Evolutionary conservation across 257 asterid species (phyloP).

Genomic region (Galeopsis tetrahit): DNA sequence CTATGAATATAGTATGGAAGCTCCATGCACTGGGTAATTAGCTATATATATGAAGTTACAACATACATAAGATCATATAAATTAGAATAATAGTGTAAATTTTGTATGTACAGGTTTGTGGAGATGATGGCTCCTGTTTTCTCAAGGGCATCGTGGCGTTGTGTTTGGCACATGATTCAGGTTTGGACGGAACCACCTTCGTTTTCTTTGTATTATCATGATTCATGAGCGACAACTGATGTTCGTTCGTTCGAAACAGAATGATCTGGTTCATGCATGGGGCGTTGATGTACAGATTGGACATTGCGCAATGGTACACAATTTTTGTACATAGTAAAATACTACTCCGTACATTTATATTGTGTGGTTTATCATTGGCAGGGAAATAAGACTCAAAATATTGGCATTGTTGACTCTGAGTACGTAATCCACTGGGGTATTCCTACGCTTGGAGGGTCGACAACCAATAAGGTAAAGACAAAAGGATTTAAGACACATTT

Average conservation of each 20-base stretch:
- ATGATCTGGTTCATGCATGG: constrained; percentile 75
- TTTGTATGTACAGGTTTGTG: constrained; percentile 53
- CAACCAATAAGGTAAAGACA: constrained; percentile 44
- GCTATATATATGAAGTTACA: not conserved
- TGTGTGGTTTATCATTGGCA: constrained; percentile 27
- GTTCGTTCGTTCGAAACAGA: constrained; percentile 40
- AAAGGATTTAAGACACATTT: not conserved
- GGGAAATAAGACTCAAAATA: constrained; percentile 66
- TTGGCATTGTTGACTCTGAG: constrained; percentile 77
- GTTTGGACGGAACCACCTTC: constrained; percentile 34
- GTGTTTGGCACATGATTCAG: constrained; percentile 83
- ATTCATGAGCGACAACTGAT: not conserved
- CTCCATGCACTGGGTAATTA: constrained; percentile 77
- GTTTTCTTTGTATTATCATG: not conserved
- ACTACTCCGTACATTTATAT: not conserved
- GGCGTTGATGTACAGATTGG: constrained; percentile 80
- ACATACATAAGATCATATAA: not conserved
- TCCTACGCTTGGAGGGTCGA: constrained; percentile 76
- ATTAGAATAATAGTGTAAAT: too few relatives aligned
- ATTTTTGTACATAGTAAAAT: not conserved
- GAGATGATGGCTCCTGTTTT: constrained; percentile 93
- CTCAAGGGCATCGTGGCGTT: constrained; percentile 75
- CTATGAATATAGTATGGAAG: constrained; percentile 50
- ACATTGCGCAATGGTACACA: constrained; percentile 71
- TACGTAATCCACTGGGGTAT: constrained; percentile 65